These are phyloP conservation scores for Colletotrichum sp. DNA, from an alignment of 2,329 filamentous ascomycete species.

Conservation along the genomic window DNA sequence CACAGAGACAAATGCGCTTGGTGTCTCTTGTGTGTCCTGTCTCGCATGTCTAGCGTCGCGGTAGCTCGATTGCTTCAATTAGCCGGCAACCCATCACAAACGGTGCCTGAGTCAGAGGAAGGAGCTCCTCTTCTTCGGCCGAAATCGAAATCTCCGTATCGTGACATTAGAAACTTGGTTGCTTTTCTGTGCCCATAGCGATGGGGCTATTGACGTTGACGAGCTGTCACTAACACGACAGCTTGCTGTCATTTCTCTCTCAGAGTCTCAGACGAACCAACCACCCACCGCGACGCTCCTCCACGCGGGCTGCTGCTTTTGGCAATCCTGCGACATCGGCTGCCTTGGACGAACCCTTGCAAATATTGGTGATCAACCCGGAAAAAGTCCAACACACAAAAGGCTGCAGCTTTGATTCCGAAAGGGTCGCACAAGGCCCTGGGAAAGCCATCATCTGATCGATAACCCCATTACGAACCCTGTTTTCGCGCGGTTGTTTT, in stretches of 20 bases:
- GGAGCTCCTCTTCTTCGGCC: background rate
- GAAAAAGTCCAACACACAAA: background rate
- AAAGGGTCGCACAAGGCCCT: background rate
- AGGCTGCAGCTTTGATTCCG: background rate
- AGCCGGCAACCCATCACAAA: background rate
- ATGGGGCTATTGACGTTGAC: background rate
- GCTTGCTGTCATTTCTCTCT: background rate
- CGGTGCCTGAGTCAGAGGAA: background rate
- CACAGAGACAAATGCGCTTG: background rate
- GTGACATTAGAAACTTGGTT: background rate
- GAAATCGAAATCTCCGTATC: background rate
- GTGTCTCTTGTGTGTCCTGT: background rate
- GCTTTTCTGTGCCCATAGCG: background rate
- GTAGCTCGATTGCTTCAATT: background rate
- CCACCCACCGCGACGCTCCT: background rate
- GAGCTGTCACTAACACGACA: background rate
- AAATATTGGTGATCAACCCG: background rate
- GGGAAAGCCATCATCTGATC: slow-evolving; percentile 17
- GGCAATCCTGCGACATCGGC: background rate
- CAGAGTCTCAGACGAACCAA: background rate
- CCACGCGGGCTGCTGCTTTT: background rate
- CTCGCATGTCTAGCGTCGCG: background rate
- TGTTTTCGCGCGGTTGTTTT: background rate
- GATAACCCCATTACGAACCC: slow-evolving; percentile 15
- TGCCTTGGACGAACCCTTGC: slow-evolving; percentile 3